Evolutionary conservation across 345 rosid genomes (phyloP).

Genomic region (Psidium friedrichsthalianum): DNA sequence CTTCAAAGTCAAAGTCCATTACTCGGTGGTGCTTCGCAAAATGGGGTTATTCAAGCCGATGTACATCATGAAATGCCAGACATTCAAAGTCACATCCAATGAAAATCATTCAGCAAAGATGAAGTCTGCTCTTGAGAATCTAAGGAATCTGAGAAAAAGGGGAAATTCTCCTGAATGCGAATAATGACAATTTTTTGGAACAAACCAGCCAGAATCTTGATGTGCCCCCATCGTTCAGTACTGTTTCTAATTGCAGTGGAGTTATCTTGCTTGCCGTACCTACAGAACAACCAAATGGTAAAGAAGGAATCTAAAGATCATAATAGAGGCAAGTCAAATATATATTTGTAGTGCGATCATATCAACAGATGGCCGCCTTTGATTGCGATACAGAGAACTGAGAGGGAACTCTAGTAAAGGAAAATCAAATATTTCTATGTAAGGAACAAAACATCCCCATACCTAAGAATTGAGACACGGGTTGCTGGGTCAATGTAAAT

Average conservation of each 20-base stretch:
- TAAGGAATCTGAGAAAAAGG: background rate
- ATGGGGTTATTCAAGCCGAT: background rate
- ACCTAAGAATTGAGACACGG: slow-evolving; percentile 61
- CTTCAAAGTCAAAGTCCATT: background rate
- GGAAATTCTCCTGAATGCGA: background rate
- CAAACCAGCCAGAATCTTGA: slow-evolving; percentile 90
- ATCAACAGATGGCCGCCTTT: background rate
- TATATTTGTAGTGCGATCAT: background rate
- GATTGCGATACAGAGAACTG: background rate
- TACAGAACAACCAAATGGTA: slow-evolving; percentile 7
- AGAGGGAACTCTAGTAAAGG: background rate
- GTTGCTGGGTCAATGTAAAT: slow-evolving; percentile 58
- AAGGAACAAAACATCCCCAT: slow-evolving; percentile 1
- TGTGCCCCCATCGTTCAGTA: slow-evolving; percentile 63
- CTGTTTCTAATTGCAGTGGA: slow-evolving; percentile 76
- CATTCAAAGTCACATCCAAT: background rate
- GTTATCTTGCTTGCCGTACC: slow-evolving; percentile 63
- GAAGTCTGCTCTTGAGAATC: background rate
- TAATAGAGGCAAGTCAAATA: background rate
- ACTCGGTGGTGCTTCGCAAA: background rate
- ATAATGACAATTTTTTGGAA: background rate
- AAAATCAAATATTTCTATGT: background rate
- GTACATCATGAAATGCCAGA: background rate
- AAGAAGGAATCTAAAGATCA: background rate
- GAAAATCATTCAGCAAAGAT: background rate